A percentile compares a stretch with the other conserved stretches of the same genome.
Evolutionary conservation across 768 basidiomycete genomes (phyloP).

Genomic region (Zangia roseola): DNA sequence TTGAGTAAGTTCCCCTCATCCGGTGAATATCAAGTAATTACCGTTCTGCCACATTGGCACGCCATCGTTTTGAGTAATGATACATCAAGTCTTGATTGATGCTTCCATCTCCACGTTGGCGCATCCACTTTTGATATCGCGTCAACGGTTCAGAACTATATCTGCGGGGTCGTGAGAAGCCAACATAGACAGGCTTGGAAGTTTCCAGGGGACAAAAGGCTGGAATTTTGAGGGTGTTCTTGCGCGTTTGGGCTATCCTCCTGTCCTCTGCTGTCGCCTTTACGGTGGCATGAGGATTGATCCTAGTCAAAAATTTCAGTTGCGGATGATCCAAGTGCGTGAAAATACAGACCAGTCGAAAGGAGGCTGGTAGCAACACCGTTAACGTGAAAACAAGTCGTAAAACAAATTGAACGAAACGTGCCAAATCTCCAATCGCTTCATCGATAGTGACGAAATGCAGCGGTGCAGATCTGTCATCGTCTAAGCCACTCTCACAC

Average conservation of each 20-base stretch:
- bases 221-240: conserved; percentile 39
- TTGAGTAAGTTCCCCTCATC: neutral
- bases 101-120: conserved; percentile 22
- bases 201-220: conserved; percentile 40
- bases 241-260: conserved; percentile 35
- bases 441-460: conserved; percentile 57
- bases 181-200: conserved; percentile 32
- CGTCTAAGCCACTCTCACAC: conserved; percentile 24
- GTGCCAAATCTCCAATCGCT: conserved; percentile 68
- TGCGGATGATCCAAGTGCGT: neutral
- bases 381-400: conserved; percentile 3
- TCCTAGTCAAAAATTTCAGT: conserved; percentile 37
- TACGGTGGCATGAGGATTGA: conserved; percentile 51
- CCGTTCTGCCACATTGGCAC: conserved; percentile 48
- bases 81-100: conserved; percentile 39
- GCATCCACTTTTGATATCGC: conserved; percentile 42
- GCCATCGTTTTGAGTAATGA: conserved; percentile 55
- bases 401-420: conserved; percentile 26
- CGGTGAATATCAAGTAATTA: conserved; percentile 25
- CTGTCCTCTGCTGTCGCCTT: conserved; percentile 34
- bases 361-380: conserved; percentile 41
- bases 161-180: conserved; percentile 43
- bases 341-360: conserved; percentile 61
- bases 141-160: conserved; percentile 47
- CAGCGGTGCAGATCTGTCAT: conserved; percentile 57